Percentiles rank a stretch among this genome's conserved stretches.
Evolutionary conservation across 139 green algal genomes (phyloP).

Genomic region (Diplosphaera chodatii): DNA sequence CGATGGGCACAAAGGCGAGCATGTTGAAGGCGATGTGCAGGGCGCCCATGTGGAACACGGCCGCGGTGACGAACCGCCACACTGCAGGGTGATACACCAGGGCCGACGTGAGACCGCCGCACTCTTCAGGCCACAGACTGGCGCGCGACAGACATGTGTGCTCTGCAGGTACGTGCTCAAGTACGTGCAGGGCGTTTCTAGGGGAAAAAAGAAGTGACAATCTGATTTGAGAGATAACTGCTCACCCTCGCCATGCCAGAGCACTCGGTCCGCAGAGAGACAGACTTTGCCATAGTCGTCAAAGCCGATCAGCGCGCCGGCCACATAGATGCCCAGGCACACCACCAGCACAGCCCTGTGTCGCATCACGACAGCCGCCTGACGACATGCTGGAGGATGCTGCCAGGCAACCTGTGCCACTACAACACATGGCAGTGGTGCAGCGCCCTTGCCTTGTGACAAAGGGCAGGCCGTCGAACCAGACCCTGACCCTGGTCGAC

Average conservation of each 20-base stretch:
- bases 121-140: too few relatives aligned
- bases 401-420: neutral
- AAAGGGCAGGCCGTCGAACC: constrained; percentile 10
- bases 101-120: too few relatives aligned
- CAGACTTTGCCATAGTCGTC: constrained; percentile 9
- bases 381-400: neutral
- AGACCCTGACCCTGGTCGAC: constrained; percentile 1
- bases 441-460: constrained; percentile 8
- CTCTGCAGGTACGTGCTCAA: neutral
- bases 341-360: constrained; percentile 9
- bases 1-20: constrained; percentile 69
- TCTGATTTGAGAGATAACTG: too few relatives aligned
- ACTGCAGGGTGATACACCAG: constrained; percentile 19
- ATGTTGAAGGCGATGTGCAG: constrained; percentile 78
- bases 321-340: constrained; percentile 9
- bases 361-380: neutral
- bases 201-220: too few relatives aligned
- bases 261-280: constrained; percentile 2
- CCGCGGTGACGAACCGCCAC: constrained; percentile 45
- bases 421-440: too few relatives aligned
- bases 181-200: too few relatives aligned
- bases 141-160: neutral
- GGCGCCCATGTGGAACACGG: constrained; percentile 53
- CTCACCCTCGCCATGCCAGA: constrained; percentile 6
- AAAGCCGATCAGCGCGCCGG: constrained; percentile 11